Conservation (phyloP, 2,329 filamentous ascomycete genomes). For the Phaeoacremonium minimum region DNA sequence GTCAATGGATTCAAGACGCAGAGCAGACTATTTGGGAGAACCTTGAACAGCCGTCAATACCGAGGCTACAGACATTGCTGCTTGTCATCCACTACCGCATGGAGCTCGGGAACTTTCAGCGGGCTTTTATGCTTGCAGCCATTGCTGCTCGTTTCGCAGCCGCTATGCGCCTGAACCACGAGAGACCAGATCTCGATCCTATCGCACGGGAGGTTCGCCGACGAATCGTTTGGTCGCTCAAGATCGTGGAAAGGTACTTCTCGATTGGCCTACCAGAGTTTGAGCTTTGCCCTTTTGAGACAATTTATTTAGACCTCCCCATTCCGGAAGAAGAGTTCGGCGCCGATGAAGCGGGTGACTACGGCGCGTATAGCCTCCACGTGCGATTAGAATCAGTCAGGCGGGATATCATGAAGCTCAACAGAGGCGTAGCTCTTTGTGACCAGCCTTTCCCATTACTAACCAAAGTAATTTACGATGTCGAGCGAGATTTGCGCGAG, state of each 20-base stretch:
- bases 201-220: constrained; percentile 36
- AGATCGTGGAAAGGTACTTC: constrained; percentile 35
- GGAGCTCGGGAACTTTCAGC: constrained; percentile 35
- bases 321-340: constrained; percentile 38
- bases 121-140: constrained; percentile 39
- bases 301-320: constrained; percentile 35
- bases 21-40: constrained; percentile 13
- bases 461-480: constrained; percentile 5
- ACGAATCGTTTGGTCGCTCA: constrained; percentile 39
- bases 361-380: constrained; percentile 10
- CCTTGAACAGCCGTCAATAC: constrained; percentile 15
- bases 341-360: constrained; percentile 2
- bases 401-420: constrained; percentile 13
- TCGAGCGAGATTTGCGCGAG: constrained; percentile 7
- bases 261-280: constrained; percentile 39
- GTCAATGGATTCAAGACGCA: constrained; percentile 5
- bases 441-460: constrained; percentile 6
- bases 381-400: constrained; percentile 15
- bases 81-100: constrained; percentile 40
- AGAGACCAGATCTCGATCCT: constrained; percentile 31
- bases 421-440: constrained; percentile 6
- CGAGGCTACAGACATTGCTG: constrained; percentile 31
- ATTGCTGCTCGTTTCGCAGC: constrained; percentile 37
- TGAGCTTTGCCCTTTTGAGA: constrained; percentile 35
- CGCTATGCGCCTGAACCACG: constrained; percentile 37